Evolutionary conservation across 768 basidiomycete genomes (phyloP).

Genomic region (Tubosaeta sp.): DNA sequence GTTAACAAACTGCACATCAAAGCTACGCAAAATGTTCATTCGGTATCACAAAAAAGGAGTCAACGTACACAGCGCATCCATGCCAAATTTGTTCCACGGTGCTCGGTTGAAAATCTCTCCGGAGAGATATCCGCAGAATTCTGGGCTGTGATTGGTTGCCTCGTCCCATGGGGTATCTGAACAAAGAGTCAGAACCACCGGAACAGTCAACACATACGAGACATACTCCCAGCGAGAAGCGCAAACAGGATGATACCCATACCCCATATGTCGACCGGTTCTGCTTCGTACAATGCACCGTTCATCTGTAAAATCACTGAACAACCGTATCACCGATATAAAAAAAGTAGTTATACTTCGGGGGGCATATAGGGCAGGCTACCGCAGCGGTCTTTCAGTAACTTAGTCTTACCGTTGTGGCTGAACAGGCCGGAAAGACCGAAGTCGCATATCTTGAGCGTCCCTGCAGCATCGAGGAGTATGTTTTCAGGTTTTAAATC

Average conservation of each 20-base stretch:
- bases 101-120: conserved; percentile 69
- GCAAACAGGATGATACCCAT: conserved; percentile 93
- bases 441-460: conserved; percentile 93
- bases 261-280: conserved; percentile 96
- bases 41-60: background rate
- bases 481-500: conserved; percentile 98
- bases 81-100: conserved; percentile 74
- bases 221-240: conserved; percentile 82
- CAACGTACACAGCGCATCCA: conserved; percentile 57
- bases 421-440: conserved; percentile 89
- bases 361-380: conserved; percentile 94
- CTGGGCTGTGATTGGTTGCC: conserved; percentile 72
- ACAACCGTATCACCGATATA: background rate
- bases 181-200: background rate
- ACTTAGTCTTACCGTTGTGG: conserved; percentile 76
- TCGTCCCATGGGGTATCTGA: conserved; percentile 98
- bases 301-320: conserved; percentile 49
- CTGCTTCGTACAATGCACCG: conserved; percentile 72
- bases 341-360: conserved; percentile 52
- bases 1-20: conserved; percentile 73
- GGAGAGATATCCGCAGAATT: conserved; percentile 70
- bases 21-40: conserved; percentile 40
- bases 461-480: conserved; percentile 76
- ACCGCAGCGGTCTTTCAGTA: conserved; percentile 79
- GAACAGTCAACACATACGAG: background rate